These are phyloP conservation scores for Hanseniaspora pseudoguilliermondii DNA, from an alignment of 805 yeast genomes.

Conservation along the genomic window DNA sequence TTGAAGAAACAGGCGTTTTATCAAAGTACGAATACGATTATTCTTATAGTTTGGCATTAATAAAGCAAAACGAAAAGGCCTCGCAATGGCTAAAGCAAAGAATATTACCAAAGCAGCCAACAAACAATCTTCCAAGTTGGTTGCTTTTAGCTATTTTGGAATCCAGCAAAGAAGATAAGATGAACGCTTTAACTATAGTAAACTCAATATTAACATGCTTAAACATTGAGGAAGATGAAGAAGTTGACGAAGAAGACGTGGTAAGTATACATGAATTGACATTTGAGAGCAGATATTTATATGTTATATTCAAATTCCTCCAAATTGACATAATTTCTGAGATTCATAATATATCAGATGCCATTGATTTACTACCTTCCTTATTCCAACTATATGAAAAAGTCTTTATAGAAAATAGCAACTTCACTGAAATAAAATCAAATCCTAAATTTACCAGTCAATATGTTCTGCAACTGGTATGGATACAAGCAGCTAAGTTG, in stretches of 20 bases:
- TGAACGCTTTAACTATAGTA: constrained; percentile 44
- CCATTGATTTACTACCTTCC: constrained; percentile 54
- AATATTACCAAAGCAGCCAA: constrained; percentile 39
- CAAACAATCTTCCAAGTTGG: constrained; percentile 45
- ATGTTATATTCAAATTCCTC: constrained; percentile 60
- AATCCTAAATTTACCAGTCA: constrained; percentile 22
- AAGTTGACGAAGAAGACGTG: not conserved
- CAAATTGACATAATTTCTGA: constrained; percentile 59
- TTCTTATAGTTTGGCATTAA: constrained; percentile 37
- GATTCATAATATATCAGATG: constrained; percentile 42
- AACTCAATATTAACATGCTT: constrained; percentile 39
- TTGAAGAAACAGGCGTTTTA: not conserved
- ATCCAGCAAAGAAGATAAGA: constrained; percentile 46
- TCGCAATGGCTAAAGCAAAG: constrained; percentile 35
- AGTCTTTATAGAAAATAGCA: constrained; percentile 29
- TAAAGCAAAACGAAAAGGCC: constrained; percentile 33
- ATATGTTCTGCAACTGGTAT: constrained; percentile 43
- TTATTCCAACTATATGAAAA: constrained; percentile 46
- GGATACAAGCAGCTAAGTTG: constrained; percentile 63
- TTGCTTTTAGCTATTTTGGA: constrained; percentile 53
- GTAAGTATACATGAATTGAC: constrained; percentile 11
- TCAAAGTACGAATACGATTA: constrained; percentile 30
- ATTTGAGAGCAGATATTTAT: constrained; percentile 32
- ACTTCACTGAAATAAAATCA: constrained; percentile 15
- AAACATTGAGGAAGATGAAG: constrained; percentile 22